Percentiles rank a stretch among this genome's conserved stretches.
These are phyloP conservation scores for Tricharina praecox DNA, from an alignment of 495 filamentous ascomycete genomes.

Conservation along the genomic window DNA sequence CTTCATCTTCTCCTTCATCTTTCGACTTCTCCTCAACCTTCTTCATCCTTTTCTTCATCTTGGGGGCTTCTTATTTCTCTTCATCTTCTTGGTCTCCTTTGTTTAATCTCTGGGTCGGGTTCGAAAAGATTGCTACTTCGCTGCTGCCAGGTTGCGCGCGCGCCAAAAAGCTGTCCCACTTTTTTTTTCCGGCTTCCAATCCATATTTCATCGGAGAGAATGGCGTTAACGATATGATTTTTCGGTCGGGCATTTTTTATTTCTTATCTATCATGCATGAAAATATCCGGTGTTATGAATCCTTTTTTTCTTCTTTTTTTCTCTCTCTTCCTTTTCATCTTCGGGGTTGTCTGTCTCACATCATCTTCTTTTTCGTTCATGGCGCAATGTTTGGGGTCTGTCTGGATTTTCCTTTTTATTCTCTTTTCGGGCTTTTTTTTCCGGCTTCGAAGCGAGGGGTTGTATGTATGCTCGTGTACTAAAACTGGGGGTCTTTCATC, in stretches of 20 bases:
- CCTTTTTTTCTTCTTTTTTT: no score
- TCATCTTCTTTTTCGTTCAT: no score
- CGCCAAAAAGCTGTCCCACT: neutral
- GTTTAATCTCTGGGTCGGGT: neutral
- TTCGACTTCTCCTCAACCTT: no score
- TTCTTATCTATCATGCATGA: neutral
- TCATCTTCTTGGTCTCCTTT: neutral
- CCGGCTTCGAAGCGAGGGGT: neutral
- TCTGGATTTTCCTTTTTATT: neutral
- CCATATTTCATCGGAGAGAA: no score
- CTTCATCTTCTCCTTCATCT: no score
- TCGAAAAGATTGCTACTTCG: no score
- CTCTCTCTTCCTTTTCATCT: no score
- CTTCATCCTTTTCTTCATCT: neutral
- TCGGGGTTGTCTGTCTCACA: no score
- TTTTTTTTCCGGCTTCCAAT: no score
- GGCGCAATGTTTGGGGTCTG: no score
- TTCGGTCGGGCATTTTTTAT: neutral
- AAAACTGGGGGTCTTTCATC: neutral
- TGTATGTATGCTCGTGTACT: neutral
- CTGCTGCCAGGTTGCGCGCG: constrained; percentile 4
- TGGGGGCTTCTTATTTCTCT: neutral
- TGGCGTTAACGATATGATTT: constrained; percentile 2
- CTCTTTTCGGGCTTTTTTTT: neutral
- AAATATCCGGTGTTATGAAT: constrained; percentile 5